Evolutionary conservation across 176 grass and related monocot species (phyloP), one percentile per base, ranked within the genome.

Genomic region (Rhynchospora tenuis): DNA sequence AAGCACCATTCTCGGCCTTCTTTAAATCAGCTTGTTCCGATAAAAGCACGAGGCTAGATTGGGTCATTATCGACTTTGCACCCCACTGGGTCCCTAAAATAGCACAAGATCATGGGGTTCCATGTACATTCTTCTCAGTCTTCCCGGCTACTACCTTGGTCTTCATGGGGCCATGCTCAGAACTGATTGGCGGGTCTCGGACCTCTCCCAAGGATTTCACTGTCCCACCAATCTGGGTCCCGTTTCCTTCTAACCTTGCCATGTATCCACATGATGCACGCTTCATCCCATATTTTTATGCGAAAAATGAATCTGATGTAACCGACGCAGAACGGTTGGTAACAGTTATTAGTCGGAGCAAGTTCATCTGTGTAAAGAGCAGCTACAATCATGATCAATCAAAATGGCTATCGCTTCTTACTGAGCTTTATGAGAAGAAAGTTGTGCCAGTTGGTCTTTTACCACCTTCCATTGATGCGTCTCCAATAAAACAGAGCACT

Each of bases 21-120:
- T 42, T 89, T 19, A 28, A 61, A 33, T 59, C 70, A 0, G 42
- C 33, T 8, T 78, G 73, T 67, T 4, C 82, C 2, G 52, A 17
- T 74, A 28, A 48, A n/a, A 52, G 6, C 76, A 4, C 24, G 6
- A 87, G 74, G 8, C 87, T 85, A 0, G 83, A 88, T 54, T 90
- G 86, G 85, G 77, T 94, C 29, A 1, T 94, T 1, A 0, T 83
- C 8, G 92, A 94, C 86, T 94, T 85, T 48, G 7, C 55, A 2
- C 86, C 86, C 0, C 16, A 85, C 45, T 90, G 92, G 92, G 7
- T 87, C 7, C 83, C 79, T 2, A 12, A 70, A 16, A 81, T 94
- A 68, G 85, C 92, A 9, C n/a, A 50, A 7, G 42, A 84, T 29
- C 22, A n/a, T 3, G n/a, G n/a, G n/a, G 43, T 85, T 28, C 87